Evolutionary conservation across 1,284 basidiomycete species (phyloP).

Genomic region (Pascua sp.): DNA sequence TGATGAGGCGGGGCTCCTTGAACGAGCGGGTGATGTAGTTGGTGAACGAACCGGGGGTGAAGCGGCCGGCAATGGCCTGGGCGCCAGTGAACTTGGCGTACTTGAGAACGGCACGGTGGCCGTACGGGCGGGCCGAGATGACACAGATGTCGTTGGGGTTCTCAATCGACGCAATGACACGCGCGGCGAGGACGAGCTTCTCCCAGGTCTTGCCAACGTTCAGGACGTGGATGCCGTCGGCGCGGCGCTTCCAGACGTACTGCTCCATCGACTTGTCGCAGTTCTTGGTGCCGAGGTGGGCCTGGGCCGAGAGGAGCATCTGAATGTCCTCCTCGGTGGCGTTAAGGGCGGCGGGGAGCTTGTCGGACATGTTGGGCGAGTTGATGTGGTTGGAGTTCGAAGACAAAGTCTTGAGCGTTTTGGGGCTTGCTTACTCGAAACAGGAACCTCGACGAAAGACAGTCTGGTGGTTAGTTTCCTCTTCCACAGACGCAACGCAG

Average conservation of each 20-base stretch:
- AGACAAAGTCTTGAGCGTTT: conserved; percentile 9
- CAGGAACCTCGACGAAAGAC: conserved; percentile 30
- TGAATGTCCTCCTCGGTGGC: conserved; percentile 97
- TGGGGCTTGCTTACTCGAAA: conserved; percentile 47
- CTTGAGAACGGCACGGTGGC: conserved; percentile 98
- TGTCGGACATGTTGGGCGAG: conserved; percentile 50
- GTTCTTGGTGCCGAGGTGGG: conserved; percentile 97
- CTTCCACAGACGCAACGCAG: too few relatives aligned
- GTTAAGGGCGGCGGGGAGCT: conserved; percentile 87
- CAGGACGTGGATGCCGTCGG: conserved; percentile 93
- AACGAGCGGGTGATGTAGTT: conserved; percentile 99
- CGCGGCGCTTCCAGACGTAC: conserved; percentile 95
- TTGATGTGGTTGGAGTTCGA: conserved; percentile 15
- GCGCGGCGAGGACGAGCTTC: conserved; percentile 92
- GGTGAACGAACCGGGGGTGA: conserved; percentile 98
- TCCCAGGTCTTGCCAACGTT: conserved; percentile 99
- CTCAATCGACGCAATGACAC: conserved; percentile 90
- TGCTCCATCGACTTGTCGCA: conserved; percentile 98
- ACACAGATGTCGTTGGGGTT: conserved; percentile 98
- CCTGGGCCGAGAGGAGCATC: conserved; percentile 89
- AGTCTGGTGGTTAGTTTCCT: conserved; percentile 3
- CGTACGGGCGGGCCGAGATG: conserved; percentile 96
- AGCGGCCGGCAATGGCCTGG: conserved; percentile 96
- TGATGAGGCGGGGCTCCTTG: conserved; percentile 98
- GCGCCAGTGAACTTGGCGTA: conserved; percentile 97